Base-by-base conservation (phyloP, 805 yeast species). In the Hanseniaspora meyeri region DNA sequence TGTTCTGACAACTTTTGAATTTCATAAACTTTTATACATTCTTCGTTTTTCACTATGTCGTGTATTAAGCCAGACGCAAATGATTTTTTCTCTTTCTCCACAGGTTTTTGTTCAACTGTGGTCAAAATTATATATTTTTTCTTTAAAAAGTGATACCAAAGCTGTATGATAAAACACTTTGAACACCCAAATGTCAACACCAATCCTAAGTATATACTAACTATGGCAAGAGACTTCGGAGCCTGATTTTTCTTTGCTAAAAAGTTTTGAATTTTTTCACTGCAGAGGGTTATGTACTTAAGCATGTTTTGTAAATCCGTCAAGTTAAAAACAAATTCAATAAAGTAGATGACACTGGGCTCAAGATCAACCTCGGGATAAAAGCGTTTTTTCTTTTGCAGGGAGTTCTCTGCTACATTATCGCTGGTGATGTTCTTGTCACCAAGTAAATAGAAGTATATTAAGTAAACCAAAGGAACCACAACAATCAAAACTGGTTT, bases 261-360 rank as follows among this genome's bases (percentile, higher is more conserved):
- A 19, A 46, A 46, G 4, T 14, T 20, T 10, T 46, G 40, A 1
- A 32, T 0, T 74, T 64, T 16, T 72, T 68, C 29, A 86, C 72
- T 8, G 83, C 58, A 54, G 77, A 78, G 0, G 83, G 45, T 42
- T 9, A 42, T 42, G 31, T 42, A 42, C n/a, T n/a, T 72, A 17
- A 87, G 78, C 38, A 80, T 67, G 59, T 80, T 79, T 65, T 87
- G 95, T 31, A 86, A 71, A 63, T 86, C 91, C 57, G 86, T 74
- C 81, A 87, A 74, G 61, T 83, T 86, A 58, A 81, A 66, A 3
- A 75, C 61, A 51, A 76, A 68, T 49, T 75, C 77, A 65, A 72
- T 68, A 20, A 73, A 70, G 52, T 64, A 64, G 34, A 63, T 65
- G n/a, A 68, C 63, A 16, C 67, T 66, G 24, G 65, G 54, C 19